Evolutionary conservation across 805 yeast genomes (phyloP), one percentile per base, ranked within the genome.

Genomic region (Huiozyma naganishii): DNA sequence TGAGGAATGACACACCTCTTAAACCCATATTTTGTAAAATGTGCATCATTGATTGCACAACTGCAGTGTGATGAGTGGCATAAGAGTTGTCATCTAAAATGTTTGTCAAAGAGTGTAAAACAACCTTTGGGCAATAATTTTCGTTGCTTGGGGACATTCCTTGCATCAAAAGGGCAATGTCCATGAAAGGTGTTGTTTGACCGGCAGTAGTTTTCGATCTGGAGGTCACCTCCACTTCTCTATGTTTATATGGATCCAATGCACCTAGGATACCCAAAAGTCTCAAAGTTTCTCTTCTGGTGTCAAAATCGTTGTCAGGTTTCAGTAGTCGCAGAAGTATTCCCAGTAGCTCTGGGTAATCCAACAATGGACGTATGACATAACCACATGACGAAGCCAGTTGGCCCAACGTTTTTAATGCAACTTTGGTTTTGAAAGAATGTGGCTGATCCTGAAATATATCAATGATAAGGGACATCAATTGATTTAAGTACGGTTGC

Each of bases 71-170:
- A 57, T 89, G 95, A 0, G 83, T 70, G 7, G 86, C 80, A 45
- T 90, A 69, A 0, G 97, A 85, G 0, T 84, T 77, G 61, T 92
- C 98, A 50, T 82, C 81, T 37, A 92, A 65, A 13, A 92, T 82
- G 47, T 81, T 85, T 78, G 89, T 74, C 48, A 92, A 66, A 6
- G 89, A 85, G 38, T 79, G 79, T 37, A 92, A 85, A 0, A 90
- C 97, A 27, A 92, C 97, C 0, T 96, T 88, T 2, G 97, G 95
- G 54, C 85, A 89, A 54, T 89, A 92, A 52, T 90, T 97, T 44
- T 89, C 97, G 52, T 75, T 74, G 0, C 94, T 81, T 1, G 97
- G 97, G 6, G 95, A 83, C 73, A 86, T 83, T 4, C 96, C 96
- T 55, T 85, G 85, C 89, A 92, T 87, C 42, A 92, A 69, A 27